These are phyloP conservation scores for Geoglossum glabrum DNA, from an alignment of 495 filamentous ascomycete genomes.

Conservation along the genomic window DNA sequence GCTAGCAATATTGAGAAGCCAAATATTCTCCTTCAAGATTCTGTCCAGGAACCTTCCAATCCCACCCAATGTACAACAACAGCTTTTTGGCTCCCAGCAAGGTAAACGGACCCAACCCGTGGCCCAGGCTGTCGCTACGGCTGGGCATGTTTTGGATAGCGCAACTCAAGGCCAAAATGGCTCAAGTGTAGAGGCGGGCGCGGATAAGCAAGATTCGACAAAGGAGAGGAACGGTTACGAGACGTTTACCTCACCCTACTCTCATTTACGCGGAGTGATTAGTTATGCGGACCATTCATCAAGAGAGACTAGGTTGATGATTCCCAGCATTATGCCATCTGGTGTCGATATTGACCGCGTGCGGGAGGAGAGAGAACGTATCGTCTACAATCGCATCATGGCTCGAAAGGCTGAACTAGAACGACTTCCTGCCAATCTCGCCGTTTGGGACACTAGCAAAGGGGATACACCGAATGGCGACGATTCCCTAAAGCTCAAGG, in stretches of 20 bases:
- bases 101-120: conserved; percentile 35
- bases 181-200: conserved; percentile 12
- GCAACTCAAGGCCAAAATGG: conserved; percentile 8
- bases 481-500: conserved; percentile 68
- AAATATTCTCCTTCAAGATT: conserved; percentile 67
- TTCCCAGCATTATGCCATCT: conserved; percentile 71
- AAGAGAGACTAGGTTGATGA: conserved; percentile 49
- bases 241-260: conserved; percentile 47
- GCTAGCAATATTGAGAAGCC: conserved; percentile 45
- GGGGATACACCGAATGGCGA: conserved; percentile 48
- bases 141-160: conserved; percentile 31
- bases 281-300: conserved; percentile 58
- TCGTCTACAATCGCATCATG: conserved; percentile 74
- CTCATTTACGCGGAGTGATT: conserved; percentile 34
- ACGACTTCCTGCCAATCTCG: conserved; percentile 58
- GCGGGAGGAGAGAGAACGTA: conserved; percentile 64
- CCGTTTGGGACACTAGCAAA: conserved; percentile 59
- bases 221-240: conserved; percentile 31
- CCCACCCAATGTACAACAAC: conserved; percentile 49
- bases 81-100: conserved; percentile 53
- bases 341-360: conserved; percentile 72
- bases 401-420: conserved; percentile 68
- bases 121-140: conserved; percentile 33
- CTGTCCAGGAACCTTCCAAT: conserved; percentile 64
- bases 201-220: conserved; percentile 13